These are phyloP conservation scores for Phytophthora europaea DNA, from an alignment of 352 stramenopile genomes.

Conservation along the genomic window DNA sequence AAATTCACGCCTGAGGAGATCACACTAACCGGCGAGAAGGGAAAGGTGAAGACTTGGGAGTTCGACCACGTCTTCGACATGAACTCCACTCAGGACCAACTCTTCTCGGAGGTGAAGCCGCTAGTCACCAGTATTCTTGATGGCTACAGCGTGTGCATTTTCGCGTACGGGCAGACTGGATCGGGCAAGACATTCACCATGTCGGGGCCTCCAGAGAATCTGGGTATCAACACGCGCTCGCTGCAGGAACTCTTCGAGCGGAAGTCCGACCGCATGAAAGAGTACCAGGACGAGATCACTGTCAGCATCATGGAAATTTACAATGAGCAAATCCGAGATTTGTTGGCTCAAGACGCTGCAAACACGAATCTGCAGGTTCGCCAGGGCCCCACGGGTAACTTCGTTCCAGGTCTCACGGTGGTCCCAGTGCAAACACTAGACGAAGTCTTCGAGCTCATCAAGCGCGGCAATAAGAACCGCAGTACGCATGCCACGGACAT, in stretches of 20 bases:
- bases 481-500: conserved; percentile 90
- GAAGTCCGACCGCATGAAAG: conserved; percentile 71
- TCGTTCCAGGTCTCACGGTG: conserved; percentile 82
- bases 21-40: conserved; percentile 80
- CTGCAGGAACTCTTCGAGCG: conserved; percentile 86
- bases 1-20: conserved; percentile 88
- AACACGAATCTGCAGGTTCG: conserved; percentile 88
- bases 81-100: conserved; percentile 75
- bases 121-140: conserved; percentile 89
- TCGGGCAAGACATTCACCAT: conserved; percentile 92
- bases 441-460: conserved; percentile 89
- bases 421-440: conserved; percentile 81
- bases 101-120: conserved; percentile 82
- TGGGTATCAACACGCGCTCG: conserved; percentile 88
- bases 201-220: conserved; percentile 72
- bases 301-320: conserved; percentile 98
- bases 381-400: conserved; percentile 86
- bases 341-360: conserved; percentile 87
- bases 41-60: conserved; percentile 89
- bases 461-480: conserved; percentile 87
- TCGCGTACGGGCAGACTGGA: conserved; percentile 90
- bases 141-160: conserved; percentile 93
- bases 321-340: conserved; percentile 96
- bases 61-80: conserved; percentile 90
- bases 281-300: conserved; percentile 88